Evolutionary conservation across 106 monocot genomes (phyloP), one percentile per base, ranked within the genome.

Genomic region (Platanthera guangdongensis): DNA sequence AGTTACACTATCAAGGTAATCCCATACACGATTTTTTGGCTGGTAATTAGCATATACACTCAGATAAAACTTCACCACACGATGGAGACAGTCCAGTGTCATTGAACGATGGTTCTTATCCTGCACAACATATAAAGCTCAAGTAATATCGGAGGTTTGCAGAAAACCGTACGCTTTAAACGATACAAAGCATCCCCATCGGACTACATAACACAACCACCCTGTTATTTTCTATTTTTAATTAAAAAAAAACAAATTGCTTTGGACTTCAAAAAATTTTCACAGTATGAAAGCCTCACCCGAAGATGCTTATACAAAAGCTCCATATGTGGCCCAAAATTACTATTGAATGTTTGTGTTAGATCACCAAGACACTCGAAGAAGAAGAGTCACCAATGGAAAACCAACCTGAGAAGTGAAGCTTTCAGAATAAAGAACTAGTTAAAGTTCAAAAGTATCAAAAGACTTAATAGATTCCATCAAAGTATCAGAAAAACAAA

Each of bases 291-390:
- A 39, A 25, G 72, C 78, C 84, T 80, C 74, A 96, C 95, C 80
- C 78, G 88, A 16, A 99, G 88, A 85, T 90, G 86, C 75, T 99
- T 99, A 76, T 99, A 94, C 69, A 99, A 72, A 77, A 85, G 84
- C 51, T 99, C 99, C 94, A 90, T 90, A 65, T 99, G 99, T 22
- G 81, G 73, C 7, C 80, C 80, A 90, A 99, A 88, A 74, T 92
- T 88, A 68, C 51, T 57, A 64, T 87, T 90, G 82, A 99, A 99
- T 52, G 88, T 94, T 78, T 89, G 89, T 68, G 91, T n/a, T n/a
- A n/a, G 90, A 85, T 99, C 99, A 21, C 99, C 99, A 74, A 99
- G 90, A 77, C 99, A 99, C n/a, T n/a, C n/a, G n/a, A 68, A 99
- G 99, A 51, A 99, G 86, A 84, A 99, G 92, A 7, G 90, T 99